A percentile compares a stretch with the other conserved stretches of the same genome.
Conservation (phyloP, 192 early-diverging fungal species). For the Backusella morwellensis region DNA sequence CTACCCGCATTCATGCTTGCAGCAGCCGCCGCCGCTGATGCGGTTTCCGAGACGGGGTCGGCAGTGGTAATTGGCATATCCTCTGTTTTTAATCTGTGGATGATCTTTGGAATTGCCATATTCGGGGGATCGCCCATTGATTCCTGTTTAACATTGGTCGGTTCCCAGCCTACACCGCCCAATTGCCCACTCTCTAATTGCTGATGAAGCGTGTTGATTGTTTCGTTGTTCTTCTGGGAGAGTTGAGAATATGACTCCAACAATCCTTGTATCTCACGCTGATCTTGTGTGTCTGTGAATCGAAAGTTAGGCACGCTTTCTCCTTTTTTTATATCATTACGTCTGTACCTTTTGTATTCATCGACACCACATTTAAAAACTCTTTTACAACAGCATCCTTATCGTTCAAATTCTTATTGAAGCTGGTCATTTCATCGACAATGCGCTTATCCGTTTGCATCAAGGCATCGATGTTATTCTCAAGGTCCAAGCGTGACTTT, state of each 20-base stretch:
- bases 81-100: neutral
- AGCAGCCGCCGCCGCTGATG: slow-evolving; percentile 1
- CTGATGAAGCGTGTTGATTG: neutral
- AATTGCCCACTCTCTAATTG: neutral
- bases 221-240: slow-evolving; percentile 18
- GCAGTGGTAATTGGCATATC: neutral
- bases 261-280: slow-evolving; percentile 27
- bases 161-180: neutral
- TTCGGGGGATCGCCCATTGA: neutral
- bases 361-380: slow-evolving; percentile 4
- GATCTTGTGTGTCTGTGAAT: neutral
- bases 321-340: neutral
- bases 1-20: slow-evolving; percentile 25
- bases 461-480: neutral
- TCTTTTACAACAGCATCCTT: slow-evolving; percentile 49
- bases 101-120: neutral
- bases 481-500: neutral
- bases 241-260: slow-evolving; percentile 34
- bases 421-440: slow-evolving; percentile 39
- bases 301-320: neutral
- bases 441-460: slow-evolving; percentile 3
- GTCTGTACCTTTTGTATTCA: neutral
- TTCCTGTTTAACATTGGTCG: neutral
- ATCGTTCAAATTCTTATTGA: slow-evolving; percentile 42
- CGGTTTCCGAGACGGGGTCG: neutral